Evolutionary conservation across 805 yeast species (phyloP), one percentile per base, ranked within the genome.

Genomic region (Candida germanica): DNA sequence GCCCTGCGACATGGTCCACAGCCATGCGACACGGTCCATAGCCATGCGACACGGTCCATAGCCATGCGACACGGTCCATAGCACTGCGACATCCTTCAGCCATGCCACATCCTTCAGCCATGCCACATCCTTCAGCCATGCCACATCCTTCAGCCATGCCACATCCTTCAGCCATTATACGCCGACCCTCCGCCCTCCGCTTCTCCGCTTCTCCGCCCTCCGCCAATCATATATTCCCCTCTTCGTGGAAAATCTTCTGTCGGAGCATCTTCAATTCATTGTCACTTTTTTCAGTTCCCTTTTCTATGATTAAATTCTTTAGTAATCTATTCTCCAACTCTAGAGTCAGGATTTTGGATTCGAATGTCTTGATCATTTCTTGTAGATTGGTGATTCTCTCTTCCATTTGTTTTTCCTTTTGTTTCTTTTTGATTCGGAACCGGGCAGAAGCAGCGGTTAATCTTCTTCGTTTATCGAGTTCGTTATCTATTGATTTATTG

Each of bases 391-490:
- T 51, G 13, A 77, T 65, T 29, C 60, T 67, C 29, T 59, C 60
- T 46, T 76, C 80, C 79, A 80, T 72, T 49, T 77, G 77, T 47
- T 69, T 71, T 46, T 78, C 83, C 51, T 67, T 76, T 43, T 71
- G 49, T 52, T 78, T 79, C 66, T 78, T 78, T 58, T 79, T 80
- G 29, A 75, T 64, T 45, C 86, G 58, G 56, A 80, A 80, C 35
- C 83, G 58, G 0, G 85, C 85, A 29, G 79, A 71, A 0, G 87
- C 87, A 4, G 79, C 77, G 2, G 85, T 77, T 51, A 78, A 79
- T 43, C 83, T 62, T 39, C 74, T 62, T 43, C 79, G 65, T 50
- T 77, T 79, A 42, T 77, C 81, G 20, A 54, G 38, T 24, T 61
- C 67, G 21, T 56, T 31, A 32, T 44, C 48, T 3, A 40, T 34